These are phyloP conservation scores for Colletotrichum gigasporum DNA, from an alignment of 2,329 filamentous ascomycete genomes.

Conservation along the genomic window DNA sequence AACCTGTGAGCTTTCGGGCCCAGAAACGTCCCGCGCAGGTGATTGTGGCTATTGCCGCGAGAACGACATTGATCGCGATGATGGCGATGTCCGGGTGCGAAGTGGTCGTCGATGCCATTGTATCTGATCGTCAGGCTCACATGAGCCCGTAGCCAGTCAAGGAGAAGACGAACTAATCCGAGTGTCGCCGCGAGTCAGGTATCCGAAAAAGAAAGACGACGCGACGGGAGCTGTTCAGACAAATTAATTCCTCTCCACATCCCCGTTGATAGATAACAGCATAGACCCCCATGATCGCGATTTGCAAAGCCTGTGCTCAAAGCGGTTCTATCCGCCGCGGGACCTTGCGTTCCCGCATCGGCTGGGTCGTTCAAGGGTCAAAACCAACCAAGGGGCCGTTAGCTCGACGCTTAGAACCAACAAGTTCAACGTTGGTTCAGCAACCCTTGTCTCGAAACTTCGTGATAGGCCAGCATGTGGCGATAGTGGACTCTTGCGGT, in stretches of 20 bases:
- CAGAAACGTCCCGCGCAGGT: slow-evolving; percentile 10
- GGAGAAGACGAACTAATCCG: not conserved
- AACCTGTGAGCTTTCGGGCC: slow-evolving; percentile 16
- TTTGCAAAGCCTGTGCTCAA: not conserved
- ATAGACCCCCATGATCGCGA: not conserved
- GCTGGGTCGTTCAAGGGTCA: too few relatives aligned
- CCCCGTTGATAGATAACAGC: slow-evolving; percentile 6
- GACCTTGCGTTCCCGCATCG: too few relatives aligned
- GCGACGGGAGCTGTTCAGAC: not conserved
- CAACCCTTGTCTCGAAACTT: too few relatives aligned
- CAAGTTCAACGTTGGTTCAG: too few relatives aligned
- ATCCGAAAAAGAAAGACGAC: not conserved
- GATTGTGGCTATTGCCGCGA: slow-evolving; percentile 10
- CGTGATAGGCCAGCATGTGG: too few relatives aligned
- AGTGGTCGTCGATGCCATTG: not conserved
- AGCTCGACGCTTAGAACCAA: too few relatives aligned
- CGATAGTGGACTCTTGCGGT: too few relatives aligned
- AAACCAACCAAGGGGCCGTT: too few relatives aligned
- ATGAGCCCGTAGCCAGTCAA: not conserved
- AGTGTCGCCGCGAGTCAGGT: not conserved
- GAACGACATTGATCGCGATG: slow-evolving; percentile 13
- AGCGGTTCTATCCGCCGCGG: not conserved
- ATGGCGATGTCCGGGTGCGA: not conserved
- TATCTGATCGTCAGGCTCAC: not conserved
- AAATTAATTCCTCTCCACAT: not conserved